Evolutionary conservation across 805 yeast genomes (phyloP), one percentile per base, ranked within the genome.

Genomic region (Pichia eremophila): DNA sequence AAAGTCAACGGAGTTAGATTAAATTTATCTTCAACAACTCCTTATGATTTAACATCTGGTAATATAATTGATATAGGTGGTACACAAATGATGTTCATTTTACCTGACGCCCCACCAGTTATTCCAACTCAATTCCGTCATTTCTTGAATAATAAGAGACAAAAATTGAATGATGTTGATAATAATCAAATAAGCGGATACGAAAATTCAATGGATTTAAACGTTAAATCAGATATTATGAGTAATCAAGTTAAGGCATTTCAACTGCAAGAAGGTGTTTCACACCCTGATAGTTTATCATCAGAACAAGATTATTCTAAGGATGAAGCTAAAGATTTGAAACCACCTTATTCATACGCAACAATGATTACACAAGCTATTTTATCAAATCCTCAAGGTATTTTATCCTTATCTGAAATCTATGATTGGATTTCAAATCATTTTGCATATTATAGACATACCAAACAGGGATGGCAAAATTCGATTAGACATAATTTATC

Each of bases 311-410:
- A 85, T 64, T 72, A 90, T 54, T 82, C 95, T n/a, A 75, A 75
- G 51, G 98, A 91, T 62, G 96, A 89, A 52, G 81, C 95, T 45
- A 86, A 83, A 59, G 95, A 91, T 62, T 81, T 90, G 55, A 93
- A 93, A 66, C 99, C 99, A 4, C 98, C 98, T 2, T 93, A 84
- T 63, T 84, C 95, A 17, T 93, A 93, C 62, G 98, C 99, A 0
- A 91, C 97, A 1, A 90, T 93, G 97, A 93, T 93, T 55, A 89
- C 99, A 4, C 97, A 93, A 63, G 96, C 98, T 0, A 93, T 93
- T 27, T 68, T 93, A 55, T 86, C 96, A 8, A 85, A 88, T 46
- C 75, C 77, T 2, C 96, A 90, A 51, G 95, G 95, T 40, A 87
- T 86, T 40, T 74, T 91, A 72, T 85, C 96, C 14, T 68, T 93